Evolutionary conservation across 129 eudicot genomes (phyloP), one percentile per base, ranked within the genome.

Genomic region (Helianthus annuus): DNA sequence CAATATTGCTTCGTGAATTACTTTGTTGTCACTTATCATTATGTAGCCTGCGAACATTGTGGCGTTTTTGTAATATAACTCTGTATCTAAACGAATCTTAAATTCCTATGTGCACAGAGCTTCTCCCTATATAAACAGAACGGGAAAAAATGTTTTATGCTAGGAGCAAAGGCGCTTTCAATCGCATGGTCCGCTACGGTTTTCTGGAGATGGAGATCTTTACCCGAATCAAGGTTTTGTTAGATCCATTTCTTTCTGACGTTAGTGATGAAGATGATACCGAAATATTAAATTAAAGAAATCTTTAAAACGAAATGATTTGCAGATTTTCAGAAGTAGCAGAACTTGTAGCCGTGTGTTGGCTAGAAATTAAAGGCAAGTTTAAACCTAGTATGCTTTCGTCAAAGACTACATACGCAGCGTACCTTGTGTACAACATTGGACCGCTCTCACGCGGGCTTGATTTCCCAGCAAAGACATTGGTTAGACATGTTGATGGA

Each of bases 271-370:
- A 72, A 14, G 12, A 49, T n/a, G 68, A 56, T 13, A 44, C 46
- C 5, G 29, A 45, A 32, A 64, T 10, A 5, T 19, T 19, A 7
- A 42, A 67, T 19, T 19, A 7, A 42, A 67, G 27, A 15, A 62
- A 3, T 54, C 46, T n/a, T 7, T 32, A 5, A 15, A 40, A 4
- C 9, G 22, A 64, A 54, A 68, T 40, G 72, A 53, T 65, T 29
- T 61, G 63, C 89, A 87, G 93, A 66, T 84, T 87, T 70, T 58
- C 81, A n/a, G 80, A 84, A 79, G 88, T 76, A 68, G 86, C 87
- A 0, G 57, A 68, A 55, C 96, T 88, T 73, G 36, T 51, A 32
- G 45, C 24, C 3, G 86, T 83, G 17, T 80, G 86, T 53, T 75
- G 88, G 87, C 85, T 88, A 52, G 86, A 78, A 46, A 85, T 88